Percentiles rank a stretch among this genome's conserved stretches.
Conservation (phyloP, 768 basidiomycete species). For the Gautieria morchelliformis region DNA sequence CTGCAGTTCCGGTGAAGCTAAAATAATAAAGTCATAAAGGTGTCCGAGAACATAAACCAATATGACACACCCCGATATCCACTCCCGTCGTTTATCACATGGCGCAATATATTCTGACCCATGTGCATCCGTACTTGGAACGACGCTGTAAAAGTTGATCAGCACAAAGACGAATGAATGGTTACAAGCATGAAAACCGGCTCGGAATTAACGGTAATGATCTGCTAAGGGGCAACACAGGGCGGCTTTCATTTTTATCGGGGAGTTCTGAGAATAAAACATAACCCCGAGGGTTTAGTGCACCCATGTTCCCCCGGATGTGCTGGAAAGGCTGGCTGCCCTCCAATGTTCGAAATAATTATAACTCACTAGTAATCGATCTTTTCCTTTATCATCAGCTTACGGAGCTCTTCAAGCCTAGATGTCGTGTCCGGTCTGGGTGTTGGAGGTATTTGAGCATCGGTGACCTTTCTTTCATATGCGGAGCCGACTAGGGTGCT, state of each 20-base stretch:
- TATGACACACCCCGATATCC: constrained; percentile 59
- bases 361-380: constrained; percentile 67
- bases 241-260: too few species aligned
- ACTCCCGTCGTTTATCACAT: constrained; percentile 70
- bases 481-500: constrained; percentile 72
- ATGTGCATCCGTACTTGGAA: constrained; percentile 78
- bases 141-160: constrained; percentile 34
- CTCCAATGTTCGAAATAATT: neutral
- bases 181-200: neutral
- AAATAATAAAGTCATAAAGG: constrained; percentile 16
- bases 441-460: constrained; percentile 40
- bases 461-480: constrained; percentile 57
- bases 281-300: neutral
- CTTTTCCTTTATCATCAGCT: constrained; percentile 54
- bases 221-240: too few species aligned
- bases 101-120: constrained; percentile 72
- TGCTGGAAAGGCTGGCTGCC: neutral
- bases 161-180: neutral
- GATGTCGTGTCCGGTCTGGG: constrained; percentile 45
- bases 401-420: constrained; percentile 51
- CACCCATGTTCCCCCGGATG: too few species aligned
- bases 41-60: neutral
- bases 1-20: constrained; percentile 59
- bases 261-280: too few species aligned
- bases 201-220: too few species aligned